These are phyloP conservation scores for Diplodia mutila DNA, from an alignment of 2,329 filamentous ascomycete genomes.

Conservation along the genomic window DNA sequence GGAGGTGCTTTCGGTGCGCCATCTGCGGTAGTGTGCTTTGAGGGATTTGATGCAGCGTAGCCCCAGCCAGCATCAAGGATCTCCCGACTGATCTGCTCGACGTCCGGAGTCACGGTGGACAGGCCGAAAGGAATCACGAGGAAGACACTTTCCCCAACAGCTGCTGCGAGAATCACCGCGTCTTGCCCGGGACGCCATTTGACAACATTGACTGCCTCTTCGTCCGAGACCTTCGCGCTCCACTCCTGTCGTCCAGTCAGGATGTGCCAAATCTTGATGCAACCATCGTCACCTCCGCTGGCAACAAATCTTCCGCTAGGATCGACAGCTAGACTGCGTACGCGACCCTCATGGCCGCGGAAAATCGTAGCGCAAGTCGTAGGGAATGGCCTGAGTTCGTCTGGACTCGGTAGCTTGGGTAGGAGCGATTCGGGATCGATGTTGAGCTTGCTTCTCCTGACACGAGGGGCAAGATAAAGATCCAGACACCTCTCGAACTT, in stretches of 20 bases:
- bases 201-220: conserved; percentile 80
- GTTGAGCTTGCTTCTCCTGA: conserved; percentile 91
- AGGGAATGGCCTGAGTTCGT: conserved; percentile 93
- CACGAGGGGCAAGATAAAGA: conserved; percentile 88
- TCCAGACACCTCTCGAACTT: conserved; percentile 95
- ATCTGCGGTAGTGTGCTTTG: conserved; percentile 58
- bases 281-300: conserved; percentile 92
- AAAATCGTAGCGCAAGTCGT: conserved; percentile 87
- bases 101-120: conserved; percentile 69
- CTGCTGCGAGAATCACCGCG: conserved; percentile 78
- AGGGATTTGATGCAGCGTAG: conserved; percentile 67
- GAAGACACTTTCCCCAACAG: conserved; percentile 82
- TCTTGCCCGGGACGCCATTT: conserved; percentile 88
- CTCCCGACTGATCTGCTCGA: conserved; percentile 74
- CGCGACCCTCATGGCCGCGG: conserved; percentile 83
- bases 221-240: conserved; percentile 76
- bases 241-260: conserved; percentile 85
- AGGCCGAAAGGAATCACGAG: conserved; percentile 70
- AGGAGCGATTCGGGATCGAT: conserved; percentile 93
- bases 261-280: conserved; percentile 87
- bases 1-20: conserved; percentile 71
- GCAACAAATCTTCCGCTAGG: conserved; percentile 85
- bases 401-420: conserved; percentile 88
- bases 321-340: conserved; percentile 82
- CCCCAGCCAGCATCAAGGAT: conserved; percentile 89